These are phyloP conservation scores for Thalassiosira pacifica DNA, from an alignment of 352 stramenopile species.

Conservation along the genomic window DNA sequence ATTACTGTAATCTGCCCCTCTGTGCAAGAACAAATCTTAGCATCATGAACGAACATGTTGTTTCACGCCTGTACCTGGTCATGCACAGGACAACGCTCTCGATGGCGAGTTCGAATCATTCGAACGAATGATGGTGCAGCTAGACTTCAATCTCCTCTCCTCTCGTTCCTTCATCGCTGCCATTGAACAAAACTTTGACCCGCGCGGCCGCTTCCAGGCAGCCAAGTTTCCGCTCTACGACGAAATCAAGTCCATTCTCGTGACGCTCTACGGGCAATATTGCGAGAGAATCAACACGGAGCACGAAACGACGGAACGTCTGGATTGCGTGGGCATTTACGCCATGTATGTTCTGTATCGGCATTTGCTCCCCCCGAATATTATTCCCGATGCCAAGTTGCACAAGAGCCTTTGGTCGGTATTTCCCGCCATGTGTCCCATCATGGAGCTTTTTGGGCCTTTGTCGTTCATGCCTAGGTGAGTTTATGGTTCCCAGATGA, in stretches of 20 bases:
- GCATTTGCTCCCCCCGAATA: constrained; percentile 88
- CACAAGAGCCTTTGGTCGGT: constrained; percentile 93
- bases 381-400: constrained; percentile 89
- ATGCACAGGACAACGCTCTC: constrained; percentile 32
- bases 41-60: constrained; percentile 6
- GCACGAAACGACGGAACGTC: constrained; percentile 90
- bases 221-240: constrained; percentile 55
- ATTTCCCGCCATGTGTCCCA: constrained; percentile 61
- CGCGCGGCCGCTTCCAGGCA: constrained; percentile 46
- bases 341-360: constrained; percentile 92
- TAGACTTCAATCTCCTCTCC: constrained; percentile 70
- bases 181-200: constrained; percentile 78
- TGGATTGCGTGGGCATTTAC: constrained; percentile 90
- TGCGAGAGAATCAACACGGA: constrained; percentile 86
- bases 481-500: not conserved
- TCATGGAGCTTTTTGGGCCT: constrained; percentile 64
- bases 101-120: constrained; percentile 68
- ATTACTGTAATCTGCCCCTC: not conserved
- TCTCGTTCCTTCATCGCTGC: constrained; percentile 62
- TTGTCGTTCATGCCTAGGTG: constrained; percentile 57
- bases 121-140: constrained; percentile 67
- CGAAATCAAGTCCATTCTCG: constrained; percentile 59
- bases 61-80: too few species aligned
- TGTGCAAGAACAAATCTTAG: too few species aligned
- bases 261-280: constrained; percentile 62